These are phyloP conservation scores for Fistulifera solaris DNA, from an alignment of 108 stramenopile species.

Conservation along the genomic window DNA sequence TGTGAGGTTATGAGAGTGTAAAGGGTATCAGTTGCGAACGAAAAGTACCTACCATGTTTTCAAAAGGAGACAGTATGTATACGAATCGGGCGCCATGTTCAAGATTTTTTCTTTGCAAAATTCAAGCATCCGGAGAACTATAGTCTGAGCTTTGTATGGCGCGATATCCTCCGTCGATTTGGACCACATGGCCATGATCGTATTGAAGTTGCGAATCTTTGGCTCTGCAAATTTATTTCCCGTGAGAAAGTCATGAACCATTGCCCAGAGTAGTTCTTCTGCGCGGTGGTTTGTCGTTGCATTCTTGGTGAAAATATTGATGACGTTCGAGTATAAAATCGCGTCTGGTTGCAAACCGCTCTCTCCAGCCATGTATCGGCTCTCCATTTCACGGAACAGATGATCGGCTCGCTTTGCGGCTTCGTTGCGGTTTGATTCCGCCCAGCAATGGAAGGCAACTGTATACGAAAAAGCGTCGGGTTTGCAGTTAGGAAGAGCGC, in stretches of 20 bases:
- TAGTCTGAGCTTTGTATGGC: conserved; percentile 4
- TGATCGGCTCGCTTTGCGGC: conserved; percentile 6
- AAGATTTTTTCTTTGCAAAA: neutral
- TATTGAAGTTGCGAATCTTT: conserved; percentile 11
- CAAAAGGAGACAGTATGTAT: conserved; percentile 6
- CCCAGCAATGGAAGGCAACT: conserved; percentile 3
- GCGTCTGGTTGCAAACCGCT: conserved; percentile 3
- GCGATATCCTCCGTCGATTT: conserved; percentile 3
- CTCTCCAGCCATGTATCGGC: conserved; percentile 5
- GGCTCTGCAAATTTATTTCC: conserved; percentile 1
- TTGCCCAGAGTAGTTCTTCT: conserved; percentile 8
- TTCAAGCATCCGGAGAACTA: conserved; percentile 4
- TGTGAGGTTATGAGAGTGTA: neutral
- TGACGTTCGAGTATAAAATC: conserved; percentile 9
- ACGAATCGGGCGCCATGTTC: neutral
- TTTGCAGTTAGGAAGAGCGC: neutral
- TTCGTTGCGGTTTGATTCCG: conserved; percentile 4
- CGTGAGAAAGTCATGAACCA: conserved; percentile 5
- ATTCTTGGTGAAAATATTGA: conserved; percentile 6
- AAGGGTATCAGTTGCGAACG: neutral
- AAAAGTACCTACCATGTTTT: conserved; percentile 11
- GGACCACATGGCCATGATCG: conserved; percentile 11
- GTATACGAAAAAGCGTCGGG: conserved; percentile 12
- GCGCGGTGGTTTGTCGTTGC: neutral
- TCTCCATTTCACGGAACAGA: conserved; percentile 8